Base-by-base conservation (phyloP, 2,329 filamentous ascomycete species). In the Aspergillus sp. region DNA sequence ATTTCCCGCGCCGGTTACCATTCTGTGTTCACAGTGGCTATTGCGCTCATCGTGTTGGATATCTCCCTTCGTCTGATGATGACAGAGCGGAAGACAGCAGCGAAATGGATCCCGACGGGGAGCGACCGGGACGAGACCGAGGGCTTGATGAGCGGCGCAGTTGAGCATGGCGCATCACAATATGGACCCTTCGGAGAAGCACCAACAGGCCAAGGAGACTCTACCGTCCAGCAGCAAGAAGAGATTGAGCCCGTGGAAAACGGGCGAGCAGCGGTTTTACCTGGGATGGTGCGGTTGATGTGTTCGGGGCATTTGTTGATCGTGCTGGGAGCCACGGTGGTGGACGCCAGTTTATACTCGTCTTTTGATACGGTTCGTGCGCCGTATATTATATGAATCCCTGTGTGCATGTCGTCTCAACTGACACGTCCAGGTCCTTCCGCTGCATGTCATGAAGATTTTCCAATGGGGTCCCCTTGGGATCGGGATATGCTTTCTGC, bases 1-100 rank as follows among this genome's bases (percentile, higher is more conserved):
- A 55, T 60, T 32, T 56, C 54, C 27, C 50, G 52, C 41, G 52
- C 56, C 7, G 57, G 60, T 12, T 61, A 62, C 44, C 53, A 66
- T 53, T 57, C 59, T 1, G 59, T 64, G 4, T 66, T 64, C 47
- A 49, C 52, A 3, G 51, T 65, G 32, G 61, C 64, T 1, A 55
- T 78, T n/a, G 73, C 65, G 0, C 57, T 83, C 4, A 59, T 83
- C 1, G 68, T 61, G 0, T 50, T 84, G 6, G 81, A 85, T 58
- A 78, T 84, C 45, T 48, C 77, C 10, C 75, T 84, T 71, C 75
- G 81, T 10, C 57, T 80, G 2, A 59, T 80, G 2, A 73, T 85
- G 54, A 73, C 84, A 12, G 81, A 84, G 61, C 48, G 47, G 9
- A 52, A 53, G 35, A 53, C 40, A 10, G 55, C 50, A 5, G 32